A percentile compares a stretch with the other conserved stretches of the same genome.
Conservation (phyloP, 177 flowering plant genomes). For the Telopea speciosissima region DNA sequence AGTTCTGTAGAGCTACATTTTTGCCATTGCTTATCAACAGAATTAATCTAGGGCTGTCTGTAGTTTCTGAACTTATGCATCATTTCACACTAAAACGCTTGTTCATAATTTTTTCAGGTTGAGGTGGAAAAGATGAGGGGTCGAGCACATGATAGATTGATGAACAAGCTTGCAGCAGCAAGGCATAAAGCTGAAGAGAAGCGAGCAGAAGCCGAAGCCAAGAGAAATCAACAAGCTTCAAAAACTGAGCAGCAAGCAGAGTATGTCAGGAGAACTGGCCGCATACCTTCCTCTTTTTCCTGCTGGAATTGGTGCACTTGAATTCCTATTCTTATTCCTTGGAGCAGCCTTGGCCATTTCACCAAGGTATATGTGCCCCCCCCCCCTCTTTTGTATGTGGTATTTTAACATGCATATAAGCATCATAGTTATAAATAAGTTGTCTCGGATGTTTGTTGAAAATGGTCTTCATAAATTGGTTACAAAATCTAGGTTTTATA, state of each 20-base stretch:
- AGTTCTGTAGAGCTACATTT: no score
- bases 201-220: constrained; percentile 68
- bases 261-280: constrained; percentile 73
- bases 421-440: no score
- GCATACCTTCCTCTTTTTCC: constrained; percentile 53
- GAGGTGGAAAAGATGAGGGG: constrained; percentile 76
- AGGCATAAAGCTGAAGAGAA: constrained; percentile 78
- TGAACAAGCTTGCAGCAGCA: constrained; percentile 66
- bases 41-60: no score
- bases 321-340: not conserved
- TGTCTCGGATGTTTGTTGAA: no score
- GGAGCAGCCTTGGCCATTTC: not conserved
- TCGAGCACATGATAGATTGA: constrained; percentile 58
- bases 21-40: no score
- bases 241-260: constrained; percentile 75
- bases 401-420: no score
- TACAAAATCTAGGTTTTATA: no score
- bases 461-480: no score
- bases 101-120: constrained; percentile 37
- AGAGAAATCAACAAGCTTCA: constrained; percentile 55
- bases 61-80: not conserved
- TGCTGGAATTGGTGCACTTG: constrained; percentile 57
- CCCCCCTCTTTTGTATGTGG: no score
- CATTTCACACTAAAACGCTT: not conserved
- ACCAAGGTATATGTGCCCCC: not conserved